Base-by-base conservation (phyloP, 2,329 filamentous ascomycete genomes). In the Ophiostoma sp. region DNA sequence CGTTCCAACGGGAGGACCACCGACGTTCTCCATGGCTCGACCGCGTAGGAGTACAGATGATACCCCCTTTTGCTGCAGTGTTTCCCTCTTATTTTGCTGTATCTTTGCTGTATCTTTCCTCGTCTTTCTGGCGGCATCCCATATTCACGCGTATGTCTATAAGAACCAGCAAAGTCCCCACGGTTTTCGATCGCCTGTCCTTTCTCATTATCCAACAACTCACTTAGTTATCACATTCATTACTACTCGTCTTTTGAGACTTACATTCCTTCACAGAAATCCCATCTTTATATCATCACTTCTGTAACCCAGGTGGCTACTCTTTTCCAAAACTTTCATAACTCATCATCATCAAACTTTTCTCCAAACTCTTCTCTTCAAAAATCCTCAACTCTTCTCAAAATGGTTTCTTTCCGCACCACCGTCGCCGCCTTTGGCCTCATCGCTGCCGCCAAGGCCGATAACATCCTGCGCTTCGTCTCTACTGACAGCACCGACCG, bases 381-480 rank as follows among this genome's bases (percentile, higher is more conserved):
- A 27, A n/a, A 31, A 23, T 11, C 8, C 23, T 4, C 27, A 17
- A 33, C 2, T n/a, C n/a, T n/a, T n/a, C n/a, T n/a, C 71, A 72
- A 39, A 11, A 72, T 72, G 69, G 54, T 69, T 54, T 69, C 66
- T 39, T 27, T 72, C 57, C 69, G 68, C 54, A 33, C 39, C 54
- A 8, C 67, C 31, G 62, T 44, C 8, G 57, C 60, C 10, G 17
- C 48, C 11, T 27, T 57, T 13, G 41, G 65, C 39, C 44, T 70
- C 27, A 65, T 71, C 10, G 77, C 81, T 72, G 39, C 54, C 68
- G 81, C 77, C 75, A 77, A 76, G 69, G 84, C 83, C 71, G 77
- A 76, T 76, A 84, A 83, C 78, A 78, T 79, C 48, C 79, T 89
- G 75, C 86, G 84, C 74, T 88, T 89, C 80, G 75, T 83, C 78